Conservation (phyloP, 768 basidiomycete species). For the Tricholoma flavovirens region DNA sequence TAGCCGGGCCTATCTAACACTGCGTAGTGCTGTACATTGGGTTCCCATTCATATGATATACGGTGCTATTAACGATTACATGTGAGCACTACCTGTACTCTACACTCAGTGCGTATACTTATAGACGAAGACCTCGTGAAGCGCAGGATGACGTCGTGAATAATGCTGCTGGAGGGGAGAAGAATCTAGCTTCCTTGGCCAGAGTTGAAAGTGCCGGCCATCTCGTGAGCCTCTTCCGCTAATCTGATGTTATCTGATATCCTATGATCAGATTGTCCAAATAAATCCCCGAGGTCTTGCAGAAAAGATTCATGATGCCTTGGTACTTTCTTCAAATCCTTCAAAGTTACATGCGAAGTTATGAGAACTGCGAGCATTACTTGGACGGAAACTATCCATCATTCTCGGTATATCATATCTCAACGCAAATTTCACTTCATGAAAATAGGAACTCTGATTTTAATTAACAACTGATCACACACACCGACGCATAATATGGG, state of each 20-base stretch:
- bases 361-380: conserved; percentile 2
- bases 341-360: conserved; percentile 4
- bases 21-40: conserved; percentile 25
- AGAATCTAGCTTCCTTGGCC: conserved; percentile 31
- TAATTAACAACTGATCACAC: no score
- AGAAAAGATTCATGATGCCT: conserved; percentile 29
- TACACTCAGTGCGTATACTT: neutral
- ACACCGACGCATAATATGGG: no score
- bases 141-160: conserved; percentile 34
- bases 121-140: conserved; percentile 22
- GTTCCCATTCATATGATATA: conserved; percentile 42
- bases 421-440: no score
- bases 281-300: conserved; percentile 28
- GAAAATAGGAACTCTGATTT: no score
- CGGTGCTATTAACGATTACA: conserved; percentile 38
- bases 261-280: conserved; percentile 20
- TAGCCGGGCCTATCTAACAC: conserved; percentile 27
- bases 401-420: no score
- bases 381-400: neutral
- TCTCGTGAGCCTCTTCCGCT: conserved; percentile 24
- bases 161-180: conserved; percentile 27
- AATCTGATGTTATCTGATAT: neutral
- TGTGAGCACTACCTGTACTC: conserved; percentile 22
- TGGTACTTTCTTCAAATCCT: conserved; percentile 17
- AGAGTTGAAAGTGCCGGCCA: conserved; percentile 37